Base-by-base conservation (phyloP, 768 basidiomycete genomes). In the Trametopsis cervina region DNA sequence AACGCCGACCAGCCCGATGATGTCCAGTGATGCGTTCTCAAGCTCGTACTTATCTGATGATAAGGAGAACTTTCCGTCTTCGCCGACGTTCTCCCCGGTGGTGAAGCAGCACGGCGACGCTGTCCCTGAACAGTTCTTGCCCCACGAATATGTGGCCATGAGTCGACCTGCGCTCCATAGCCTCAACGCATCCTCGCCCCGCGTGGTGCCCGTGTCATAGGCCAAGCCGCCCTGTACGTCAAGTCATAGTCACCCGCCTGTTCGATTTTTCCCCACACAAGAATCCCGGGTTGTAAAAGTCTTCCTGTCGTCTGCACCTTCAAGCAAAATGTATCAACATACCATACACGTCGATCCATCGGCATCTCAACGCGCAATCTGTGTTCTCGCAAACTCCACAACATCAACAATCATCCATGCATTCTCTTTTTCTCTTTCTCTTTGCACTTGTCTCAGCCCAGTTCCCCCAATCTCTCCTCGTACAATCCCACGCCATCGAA, bases 111-210 rank as follows among this genome's bases (percentile, higher is more conserved):
- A 76, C 54, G 68, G 77, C 52, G 87, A 87, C 61, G 70, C 72
- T 47, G 70, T 80, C 26, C 81, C 85, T 41, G 45, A 41, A 2
- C 46, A 40, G 37, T 47, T 72, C 63, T 77, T 87, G 49, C 86
- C 87, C 2, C 84, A 88, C 63, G 86, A 87, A 67, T 89, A 83
- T 63, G 83, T 90, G 55, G 66, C 78, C 27, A 86, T 87, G 63
- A 81, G 86, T 62, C 83, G 87, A 42, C 79, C 81, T 45, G 85
- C 81, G 55, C 78, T 90, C 42, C 85, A 88, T 65, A 85, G 75
- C 62, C 74, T 87, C 66, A 90, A 87, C 63, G 73, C 81, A 58
- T 72, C 77, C 36, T 82, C 85, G 18, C 80, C 81, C 15, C 74
- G 77, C 61, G 54, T 58, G 18, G 38, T 45, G 13, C 69, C 76